These are phyloP conservation scores for Daldinia eschscholtzii DNA, from an alignment of 2,329 filamentous ascomycete species.

Conservation along the genomic window DNA sequence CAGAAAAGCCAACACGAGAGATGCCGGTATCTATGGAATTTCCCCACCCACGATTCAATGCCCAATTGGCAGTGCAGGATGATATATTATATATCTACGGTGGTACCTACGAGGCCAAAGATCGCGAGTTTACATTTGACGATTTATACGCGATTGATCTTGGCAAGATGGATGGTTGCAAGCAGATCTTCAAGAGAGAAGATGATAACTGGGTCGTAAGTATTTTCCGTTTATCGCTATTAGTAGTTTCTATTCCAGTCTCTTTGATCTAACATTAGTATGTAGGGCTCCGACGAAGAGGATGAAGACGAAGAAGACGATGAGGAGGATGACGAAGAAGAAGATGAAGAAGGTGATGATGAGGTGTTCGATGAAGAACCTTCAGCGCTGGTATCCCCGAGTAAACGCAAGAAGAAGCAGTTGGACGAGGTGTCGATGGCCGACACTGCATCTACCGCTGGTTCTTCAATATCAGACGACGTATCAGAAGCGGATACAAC, in stretches of 20 bases:
- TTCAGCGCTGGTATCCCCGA: slow-evolving; percentile 63
- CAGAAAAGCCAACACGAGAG: slow-evolving; percentile 70
- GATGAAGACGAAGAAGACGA: slow-evolving; percentile 64
- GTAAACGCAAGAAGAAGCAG: slow-evolving; percentile 69
- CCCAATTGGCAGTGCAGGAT: slow-evolving; percentile 89
- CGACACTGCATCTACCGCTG: slow-evolving; percentile 55
- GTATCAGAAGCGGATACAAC: slow-evolving; percentile 61
- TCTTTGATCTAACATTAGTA: slow-evolving; percentile 23
- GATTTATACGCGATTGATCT: slow-evolving; percentile 94
- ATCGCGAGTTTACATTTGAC: slow-evolving; percentile 95
- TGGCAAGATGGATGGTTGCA: slow-evolving; percentile 94
- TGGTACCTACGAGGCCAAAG: slow-evolving; percentile 94
- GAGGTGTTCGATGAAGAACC: slow-evolving; percentile 64
- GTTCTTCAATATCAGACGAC: slow-evolving; percentile 55
- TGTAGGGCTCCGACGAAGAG: slow-evolving; percentile 66
- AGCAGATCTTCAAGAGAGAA: slow-evolving; percentile 88
- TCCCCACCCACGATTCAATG: slow-evolving; percentile 91
- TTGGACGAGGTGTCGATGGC: slow-evolving; percentile 57
- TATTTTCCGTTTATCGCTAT: slow-evolving; percentile 54
- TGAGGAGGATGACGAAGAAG: slow-evolving; percentile 65
- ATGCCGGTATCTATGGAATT: slow-evolving; percentile 81
- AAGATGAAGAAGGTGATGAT: slow-evolving; percentile 71
- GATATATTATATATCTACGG: slow-evolving; percentile 95
- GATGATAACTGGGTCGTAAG: slow-evolving; percentile 84
- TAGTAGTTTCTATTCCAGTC: not conserved